phyloP scores from a whole-genome alignment of 2,329 filamentous ascomycete species.

The Zasmidium angulare region DNA sequence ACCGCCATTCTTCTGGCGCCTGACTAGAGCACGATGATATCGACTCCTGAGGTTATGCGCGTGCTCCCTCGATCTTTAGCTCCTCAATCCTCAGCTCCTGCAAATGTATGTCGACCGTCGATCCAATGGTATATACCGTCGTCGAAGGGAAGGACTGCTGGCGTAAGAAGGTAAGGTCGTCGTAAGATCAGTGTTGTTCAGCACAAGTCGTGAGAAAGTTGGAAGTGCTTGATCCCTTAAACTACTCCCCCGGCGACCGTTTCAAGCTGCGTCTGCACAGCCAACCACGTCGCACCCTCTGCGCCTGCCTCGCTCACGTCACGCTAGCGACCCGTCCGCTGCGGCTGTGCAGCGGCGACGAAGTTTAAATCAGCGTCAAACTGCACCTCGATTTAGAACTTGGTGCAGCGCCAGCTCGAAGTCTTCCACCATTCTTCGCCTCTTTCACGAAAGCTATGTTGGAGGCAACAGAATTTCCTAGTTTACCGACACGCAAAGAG shows the following conservation, averaged over 20 bases:
- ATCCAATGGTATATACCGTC: neutral
- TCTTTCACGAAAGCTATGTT: no score
- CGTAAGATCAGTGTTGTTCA: no score
- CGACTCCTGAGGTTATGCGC: constrained; percentile 6
- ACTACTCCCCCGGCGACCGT: neutral
- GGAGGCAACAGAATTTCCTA: no score
- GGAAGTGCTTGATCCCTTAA: neutral
- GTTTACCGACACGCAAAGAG: no score
- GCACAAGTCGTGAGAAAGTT: no score
- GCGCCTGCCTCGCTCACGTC: neutral
- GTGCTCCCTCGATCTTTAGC: neutral
- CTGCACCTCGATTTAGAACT: neutral
- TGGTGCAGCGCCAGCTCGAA: neutral
- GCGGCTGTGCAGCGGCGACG: neutral
- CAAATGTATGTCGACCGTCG: neutral
- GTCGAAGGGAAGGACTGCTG: neutral
- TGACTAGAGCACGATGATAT: neutral
- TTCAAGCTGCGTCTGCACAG: neutral
- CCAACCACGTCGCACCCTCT: neutral
- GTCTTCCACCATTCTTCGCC: neutral
- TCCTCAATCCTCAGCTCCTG: no score
- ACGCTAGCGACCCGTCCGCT: neutral
- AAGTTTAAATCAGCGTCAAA: neutral
- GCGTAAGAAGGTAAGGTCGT: no score
- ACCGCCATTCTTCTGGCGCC: constrained; percentile 5